Evolutionary conservation across 2,329 filamentous ascomycete species (phyloP).

Genomic region (Exophiala lecanii-corni): DNA sequence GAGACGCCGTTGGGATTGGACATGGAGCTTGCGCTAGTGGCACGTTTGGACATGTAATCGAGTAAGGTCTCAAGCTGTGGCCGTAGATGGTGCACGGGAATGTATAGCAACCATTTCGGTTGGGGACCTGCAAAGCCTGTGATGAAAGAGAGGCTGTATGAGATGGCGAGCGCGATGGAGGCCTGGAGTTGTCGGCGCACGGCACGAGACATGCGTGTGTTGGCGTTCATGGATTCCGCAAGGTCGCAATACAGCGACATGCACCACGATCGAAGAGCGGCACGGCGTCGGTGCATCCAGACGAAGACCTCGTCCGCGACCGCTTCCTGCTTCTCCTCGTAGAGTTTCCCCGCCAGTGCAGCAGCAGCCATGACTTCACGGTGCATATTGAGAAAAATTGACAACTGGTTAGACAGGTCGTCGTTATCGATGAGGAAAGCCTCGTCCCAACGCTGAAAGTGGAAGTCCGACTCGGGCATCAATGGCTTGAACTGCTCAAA

Average conservation of each 20-base stretch:
- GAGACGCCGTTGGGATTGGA: slow-evolving; percentile 1
- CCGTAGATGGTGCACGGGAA: slow-evolving; percentile 9
- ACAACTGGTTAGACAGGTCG: slow-evolving; percentile 5
- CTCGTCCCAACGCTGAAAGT: slow-evolving; percentile 9
- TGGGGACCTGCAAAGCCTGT: slow-evolving; percentile 5
- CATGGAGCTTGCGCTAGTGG: not conserved
- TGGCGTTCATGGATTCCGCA: slow-evolving; percentile 2
- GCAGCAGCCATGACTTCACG: slow-evolving; percentile 12
- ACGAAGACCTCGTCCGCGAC: not conserved
- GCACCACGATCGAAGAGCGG: slow-evolving; percentile 6
- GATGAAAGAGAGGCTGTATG: slow-evolving; percentile 8
- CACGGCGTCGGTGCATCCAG: slow-evolving; percentile 8
- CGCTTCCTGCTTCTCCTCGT: not conserved
- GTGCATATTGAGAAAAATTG: slow-evolving; percentile 5
- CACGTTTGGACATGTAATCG: slow-evolving; percentile 7
- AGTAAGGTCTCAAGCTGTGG: slow-evolving; percentile 12
- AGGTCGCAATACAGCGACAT: slow-evolving; percentile 11
- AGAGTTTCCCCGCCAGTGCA: not conserved
- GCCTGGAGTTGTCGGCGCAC: slow-evolving; percentile 10
- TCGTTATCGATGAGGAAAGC: slow-evolving; percentile 10
- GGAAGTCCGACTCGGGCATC: not conserved
- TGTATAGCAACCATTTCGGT: slow-evolving; percentile 9
- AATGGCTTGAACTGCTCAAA: slow-evolving; percentile 2
- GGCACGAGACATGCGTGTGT: slow-evolving; percentile 6
- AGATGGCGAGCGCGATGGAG: slow-evolving; percentile 7